Evolutionary conservation across 495 filamentous ascomycete genomes (phyloP).

Genomic region (Xylaria telfairii): DNA sequence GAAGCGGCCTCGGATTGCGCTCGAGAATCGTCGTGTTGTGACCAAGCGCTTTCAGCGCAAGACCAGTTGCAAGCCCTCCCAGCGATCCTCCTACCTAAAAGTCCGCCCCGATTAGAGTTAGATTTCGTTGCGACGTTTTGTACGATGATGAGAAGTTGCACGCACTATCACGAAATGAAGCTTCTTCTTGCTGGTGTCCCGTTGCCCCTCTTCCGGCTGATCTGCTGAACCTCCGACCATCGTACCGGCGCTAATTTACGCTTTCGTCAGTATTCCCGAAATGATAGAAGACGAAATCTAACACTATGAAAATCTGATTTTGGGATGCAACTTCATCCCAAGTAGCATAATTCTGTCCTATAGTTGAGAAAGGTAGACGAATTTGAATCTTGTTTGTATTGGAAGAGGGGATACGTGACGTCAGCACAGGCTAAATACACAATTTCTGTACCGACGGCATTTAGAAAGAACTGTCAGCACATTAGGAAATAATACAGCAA

Average conservation of each 20-base stretch:
- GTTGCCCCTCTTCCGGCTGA: constrained; percentile 4
- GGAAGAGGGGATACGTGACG: constrained; percentile 19
- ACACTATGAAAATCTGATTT: neutral
- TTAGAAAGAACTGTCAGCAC: neutral
- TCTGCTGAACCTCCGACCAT: neutral
- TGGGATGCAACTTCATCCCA: neutral
- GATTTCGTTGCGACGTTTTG: too few relatives aligned
- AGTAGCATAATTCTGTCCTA: neutral
- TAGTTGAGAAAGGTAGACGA: neutral
- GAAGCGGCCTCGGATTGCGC: constrained; percentile 50
- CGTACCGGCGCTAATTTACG: neutral
- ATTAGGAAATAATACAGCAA: neutral
- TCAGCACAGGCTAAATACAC: constrained; percentile 23
- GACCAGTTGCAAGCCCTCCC: constrained; percentile 51
- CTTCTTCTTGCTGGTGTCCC: constrained; percentile 20
- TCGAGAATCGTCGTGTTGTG: constrained; percentile 61
- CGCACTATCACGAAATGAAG: constrained; percentile 44
- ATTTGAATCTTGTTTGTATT: neutral
- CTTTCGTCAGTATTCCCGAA: neutral
- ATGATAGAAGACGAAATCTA: neutral
- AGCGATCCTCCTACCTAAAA: constrained; percentile 57
- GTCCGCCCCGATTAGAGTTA: neutral
- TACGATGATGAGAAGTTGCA: neutral
- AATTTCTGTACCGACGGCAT: neutral
- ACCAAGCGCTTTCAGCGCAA: constrained; percentile 56